These are phyloP conservation scores for Xylariaceae sp. DNA, from an alignment of 2,329 filamentous ascomycete genomes.

Conservation along the genomic window DNA sequence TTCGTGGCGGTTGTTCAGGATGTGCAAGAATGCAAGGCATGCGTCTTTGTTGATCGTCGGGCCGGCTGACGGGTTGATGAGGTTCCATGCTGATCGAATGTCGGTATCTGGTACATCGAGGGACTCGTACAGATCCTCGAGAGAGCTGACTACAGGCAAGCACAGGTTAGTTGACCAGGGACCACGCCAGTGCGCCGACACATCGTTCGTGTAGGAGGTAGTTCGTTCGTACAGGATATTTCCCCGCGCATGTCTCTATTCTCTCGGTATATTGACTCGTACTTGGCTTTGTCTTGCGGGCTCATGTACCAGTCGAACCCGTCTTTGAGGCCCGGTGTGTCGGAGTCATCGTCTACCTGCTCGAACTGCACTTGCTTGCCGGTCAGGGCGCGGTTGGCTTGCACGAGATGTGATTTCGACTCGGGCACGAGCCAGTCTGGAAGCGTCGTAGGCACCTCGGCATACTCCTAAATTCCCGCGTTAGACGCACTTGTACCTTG, in stretches of 20 bases:
- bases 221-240: slow-evolving; percentile 57
- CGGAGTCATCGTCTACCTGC: slow-evolving; percentile 74
- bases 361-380: slow-evolving; percentile 80
- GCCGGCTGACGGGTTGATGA: slow-evolving; percentile 85
- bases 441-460: slow-evolving; percentile 76
- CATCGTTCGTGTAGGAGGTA: too few relatives aligned
- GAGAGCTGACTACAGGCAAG: slow-evolving; percentile 56
- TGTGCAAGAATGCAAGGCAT: slow-evolving; percentile 88
- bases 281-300: slow-evolving; percentile 83
- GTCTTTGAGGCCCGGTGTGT: slow-evolving; percentile 80
- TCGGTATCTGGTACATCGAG: slow-evolving; percentile 72
- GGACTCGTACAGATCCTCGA: slow-evolving; percentile 79
- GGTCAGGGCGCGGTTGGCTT: slow-evolving; percentile 73
- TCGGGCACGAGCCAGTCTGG: slow-evolving; percentile 98
- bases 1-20: slow-evolving; percentile 92
- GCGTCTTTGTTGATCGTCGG: slow-evolving; percentile 90
- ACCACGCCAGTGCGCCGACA: too few relatives aligned
- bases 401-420: slow-evolving; percentile 85
- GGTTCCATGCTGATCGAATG: slow-evolving; percentile 89
- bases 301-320: slow-evolving; percentile 99
- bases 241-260: slow-evolving; percentile 85
- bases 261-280: slow-evolving; percentile 94
- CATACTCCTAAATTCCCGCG: slow-evolving; percentile 61
- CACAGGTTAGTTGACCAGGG: too few relatives aligned
- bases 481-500: neutral